Percentiles rank a stretch among this genome's conserved stretches.
These are phyloP conservation scores for Themeda triandra DNA, from an alignment of 176 grass and related monocot species.

Conservation along the genomic window DNA sequence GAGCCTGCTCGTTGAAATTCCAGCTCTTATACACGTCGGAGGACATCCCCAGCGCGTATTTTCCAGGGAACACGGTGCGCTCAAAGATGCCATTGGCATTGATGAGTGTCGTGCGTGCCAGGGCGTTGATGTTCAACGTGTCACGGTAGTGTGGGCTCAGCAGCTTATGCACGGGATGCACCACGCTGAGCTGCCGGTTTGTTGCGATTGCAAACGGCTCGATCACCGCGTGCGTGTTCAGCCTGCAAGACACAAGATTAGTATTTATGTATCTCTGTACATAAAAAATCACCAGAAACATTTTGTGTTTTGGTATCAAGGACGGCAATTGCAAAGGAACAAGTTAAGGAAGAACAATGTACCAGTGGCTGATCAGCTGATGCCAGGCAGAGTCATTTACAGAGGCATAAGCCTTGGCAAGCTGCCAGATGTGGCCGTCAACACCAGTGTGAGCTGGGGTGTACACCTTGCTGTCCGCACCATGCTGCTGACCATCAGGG, in stretches of 20 bases:
- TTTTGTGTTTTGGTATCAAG: too few relatives aligned
- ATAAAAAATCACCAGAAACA: neutral
- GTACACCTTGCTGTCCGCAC: constrained; percentile 57
- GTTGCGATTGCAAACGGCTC: constrained; percentile 85
- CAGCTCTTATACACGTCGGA: constrained; percentile 75
- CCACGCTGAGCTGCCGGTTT: constrained; percentile 66
- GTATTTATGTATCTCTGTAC: neutral
- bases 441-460: constrained; percentile 46
- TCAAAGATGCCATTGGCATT: constrained; percentile 72
- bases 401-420: constrained; percentile 84
- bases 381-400: constrained; percentile 93
- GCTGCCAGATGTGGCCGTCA: constrained; percentile 59
- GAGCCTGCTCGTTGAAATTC: constrained; percentile 84
- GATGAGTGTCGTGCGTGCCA: constrained; percentile 75
- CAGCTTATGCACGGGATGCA: constrained; percentile 82
- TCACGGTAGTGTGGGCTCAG: constrained; percentile 84
- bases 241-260: constrained; percentile 36
- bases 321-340: neutral
- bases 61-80: constrained; percentile 63
- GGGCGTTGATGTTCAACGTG: constrained; percentile 92
- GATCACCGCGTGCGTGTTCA: constrained; percentile 85
- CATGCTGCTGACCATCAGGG: constrained; percentile 35
- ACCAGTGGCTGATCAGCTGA: constrained; percentile 96
- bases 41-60: constrained; percentile 72
- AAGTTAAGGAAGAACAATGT: neutral